Base-by-base conservation (phyloP, 805 yeast species). In the Schwanniomyces pseudopolymorphus region DNA sequence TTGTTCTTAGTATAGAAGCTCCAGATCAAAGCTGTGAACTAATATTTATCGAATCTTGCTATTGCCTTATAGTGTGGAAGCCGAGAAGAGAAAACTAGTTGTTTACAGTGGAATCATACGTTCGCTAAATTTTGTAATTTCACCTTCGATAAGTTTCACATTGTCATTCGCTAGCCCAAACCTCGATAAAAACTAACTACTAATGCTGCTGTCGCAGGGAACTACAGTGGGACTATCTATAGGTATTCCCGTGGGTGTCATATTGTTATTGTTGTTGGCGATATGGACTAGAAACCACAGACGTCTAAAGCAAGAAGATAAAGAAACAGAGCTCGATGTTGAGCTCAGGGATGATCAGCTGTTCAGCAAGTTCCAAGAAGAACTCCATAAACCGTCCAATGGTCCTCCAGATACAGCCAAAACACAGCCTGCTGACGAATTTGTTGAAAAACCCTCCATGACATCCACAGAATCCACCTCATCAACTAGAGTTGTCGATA, bases 181-280 rank as follows among this genome's bases (percentile, higher is more conserved):
- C 19, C 16, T 8, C 4, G 13, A 26, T 26, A 7, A 6, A 16
- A 14, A 19, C 20, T 16, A 31, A 14, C 9, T 14, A 14, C 20
- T 14, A 31, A 31, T 31, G 35, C 35, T 16, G 19, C 35, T 16
- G 35, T 31, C 35, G 35, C 54, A 53, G 37, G 57, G 63, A 9
- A 56, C 70, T 45, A 67, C 76, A 5, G 75, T 72, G 13, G 77
- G 77, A 2, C 57, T 72, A 33, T 71, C 74, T 16, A 69, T 72
- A 17, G 77, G 77, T 5, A 54, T 71, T 17, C 77, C 77, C 3
- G 56, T 69, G 25, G 58, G 63, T 39, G 45, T 72, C 5, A 58
- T 70, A 14, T 25, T 71, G 5, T 31, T 56, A 4, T 59, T 59
- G 13, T 52, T 57, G 28, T 27, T 55, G 3, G 24, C 56, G 11